phyloP scores from a whole-genome alignment of 441 rosid genomes.

The Pelargonium citronellum region DNA sequence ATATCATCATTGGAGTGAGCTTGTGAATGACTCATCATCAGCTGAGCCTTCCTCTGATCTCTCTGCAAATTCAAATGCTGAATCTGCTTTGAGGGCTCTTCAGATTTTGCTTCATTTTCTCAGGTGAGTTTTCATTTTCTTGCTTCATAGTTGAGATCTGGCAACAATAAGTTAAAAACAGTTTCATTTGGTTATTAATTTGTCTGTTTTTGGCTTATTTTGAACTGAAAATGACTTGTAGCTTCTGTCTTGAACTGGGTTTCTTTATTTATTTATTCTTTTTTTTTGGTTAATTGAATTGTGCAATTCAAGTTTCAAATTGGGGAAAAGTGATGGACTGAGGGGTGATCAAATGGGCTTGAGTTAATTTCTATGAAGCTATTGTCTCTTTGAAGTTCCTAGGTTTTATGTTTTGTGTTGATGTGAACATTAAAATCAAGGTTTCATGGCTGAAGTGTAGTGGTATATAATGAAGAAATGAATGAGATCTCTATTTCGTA shows the following conservation, averaged over 20 bases:
- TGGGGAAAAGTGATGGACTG: neutral
- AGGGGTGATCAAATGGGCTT: neutral
- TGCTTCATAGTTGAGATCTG: conserved; percentile 7
- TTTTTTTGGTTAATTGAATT: neutral
- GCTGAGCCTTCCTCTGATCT: neutral
- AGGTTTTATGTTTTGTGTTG: neutral
- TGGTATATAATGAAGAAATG: neutral
- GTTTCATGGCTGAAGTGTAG: neutral
- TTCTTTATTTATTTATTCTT: neutral
- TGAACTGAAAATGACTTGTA: neutral
- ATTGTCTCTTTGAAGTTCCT: neutral
- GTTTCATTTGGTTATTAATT: neutral
- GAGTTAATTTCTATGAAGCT: neutral
- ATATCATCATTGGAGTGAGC: too few species aligned
- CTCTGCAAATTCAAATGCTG: conserved; percentile 9
- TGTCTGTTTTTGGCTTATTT: neutral
- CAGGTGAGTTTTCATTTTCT: conserved; percentile 4
- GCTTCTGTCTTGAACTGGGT: neutral
- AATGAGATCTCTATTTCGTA: conserved; percentile 1
- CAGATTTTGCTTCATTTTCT: conserved; percentile 5
- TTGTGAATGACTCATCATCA: neutral
- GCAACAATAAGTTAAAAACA: neutral
- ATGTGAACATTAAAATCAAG: neutral
- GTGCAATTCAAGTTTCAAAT: neutral
- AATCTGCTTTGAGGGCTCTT: conserved; percentile 6